Percentiles rank a stretch among this genome's conserved stretches.
Conservation (phyloP, 345 rosid genomes). For the Microthlaspi erraticum region DNA sequence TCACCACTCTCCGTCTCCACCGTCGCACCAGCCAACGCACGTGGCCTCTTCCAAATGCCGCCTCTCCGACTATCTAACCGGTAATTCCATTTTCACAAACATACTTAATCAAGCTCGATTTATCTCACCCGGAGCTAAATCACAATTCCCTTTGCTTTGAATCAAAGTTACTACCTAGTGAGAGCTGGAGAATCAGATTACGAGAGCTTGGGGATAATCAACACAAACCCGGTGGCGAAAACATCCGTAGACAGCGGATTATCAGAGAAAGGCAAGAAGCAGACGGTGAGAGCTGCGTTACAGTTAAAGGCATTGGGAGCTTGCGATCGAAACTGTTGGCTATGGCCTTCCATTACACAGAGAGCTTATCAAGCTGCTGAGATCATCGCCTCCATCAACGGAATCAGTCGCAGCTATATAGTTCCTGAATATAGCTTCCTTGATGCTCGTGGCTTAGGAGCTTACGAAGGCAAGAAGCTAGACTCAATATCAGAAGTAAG, state of each 20-base stretch:
- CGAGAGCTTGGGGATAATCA: constrained; percentile 79
- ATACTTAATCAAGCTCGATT: no score
- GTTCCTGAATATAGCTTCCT: constrained; percentile 95
- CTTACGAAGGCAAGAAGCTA: constrained; percentile 83
- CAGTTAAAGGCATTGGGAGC: constrained; percentile 75
- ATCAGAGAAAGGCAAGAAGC: constrained; percentile 88
- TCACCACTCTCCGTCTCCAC: constrained; percentile 41
- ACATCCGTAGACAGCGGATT: constrained; percentile 87
- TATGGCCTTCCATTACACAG: constrained; percentile 98
- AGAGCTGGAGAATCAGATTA: constrained; percentile 92
- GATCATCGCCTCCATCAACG: constrained; percentile 76
- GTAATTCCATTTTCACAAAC: constrained; percentile 32
- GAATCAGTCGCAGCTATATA: constrained; percentile 74
- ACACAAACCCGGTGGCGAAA: constrained; percentile 87
- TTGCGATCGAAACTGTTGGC: constrained; percentile 86
- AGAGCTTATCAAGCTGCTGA: constrained; percentile 97
- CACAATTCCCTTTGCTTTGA: constrained; percentile 29
- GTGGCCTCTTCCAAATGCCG: constrained; percentile 83
- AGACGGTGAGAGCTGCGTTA: constrained; percentile 67
- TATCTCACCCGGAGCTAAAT: constrained; percentile 15
- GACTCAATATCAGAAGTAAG: constrained; percentile 79
- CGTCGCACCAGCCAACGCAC: constrained; percentile 50
- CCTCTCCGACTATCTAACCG: constrained; percentile 63
- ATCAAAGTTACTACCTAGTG: constrained; percentile 75
- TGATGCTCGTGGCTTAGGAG: constrained; percentile 97